These are phyloP conservation scores for Xylaria sp. DNA, from an alignment of 2,329 filamentous ascomycete species.

Conservation along the genomic window DNA sequence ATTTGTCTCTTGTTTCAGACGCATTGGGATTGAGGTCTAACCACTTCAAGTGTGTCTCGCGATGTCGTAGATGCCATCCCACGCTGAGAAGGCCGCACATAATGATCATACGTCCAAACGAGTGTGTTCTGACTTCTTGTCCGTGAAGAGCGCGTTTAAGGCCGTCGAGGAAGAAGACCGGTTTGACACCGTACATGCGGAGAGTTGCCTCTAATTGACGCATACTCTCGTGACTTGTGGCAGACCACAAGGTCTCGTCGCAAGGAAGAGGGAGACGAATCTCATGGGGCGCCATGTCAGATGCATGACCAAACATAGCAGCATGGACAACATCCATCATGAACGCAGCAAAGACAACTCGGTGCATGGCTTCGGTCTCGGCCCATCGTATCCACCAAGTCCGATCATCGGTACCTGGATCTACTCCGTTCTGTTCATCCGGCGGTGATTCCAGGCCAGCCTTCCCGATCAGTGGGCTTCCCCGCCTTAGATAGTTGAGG, in stretches of 20 bases:
- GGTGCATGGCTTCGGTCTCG: conserved; percentile 84
- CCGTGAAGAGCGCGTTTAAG: conserved; percentile 86
- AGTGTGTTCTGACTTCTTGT: conserved; percentile 83
- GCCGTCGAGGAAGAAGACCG: conserved; percentile 83
- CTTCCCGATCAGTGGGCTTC: conserved; percentile 84
- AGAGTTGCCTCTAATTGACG: conserved; percentile 80
- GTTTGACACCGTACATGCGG: conserved; percentile 81
- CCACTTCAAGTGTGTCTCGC: conserved; percentile 85
- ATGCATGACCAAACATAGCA: conserved; percentile 90
- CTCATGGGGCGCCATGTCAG: conserved; percentile 91
- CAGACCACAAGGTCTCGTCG: conserved; percentile 87
- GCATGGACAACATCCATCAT: conserved; percentile 90
- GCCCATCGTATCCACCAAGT: conserved; percentile 89
- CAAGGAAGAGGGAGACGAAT: conserved; percentile 87
- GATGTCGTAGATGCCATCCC: conserved; percentile 89
- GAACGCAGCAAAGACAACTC: conserved; percentile 89
- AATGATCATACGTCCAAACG: conserved; percentile 88
- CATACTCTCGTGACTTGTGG: conserved; percentile 80
- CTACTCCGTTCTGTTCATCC: conserved; percentile 72
- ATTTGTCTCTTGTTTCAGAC: conserved; percentile 74
- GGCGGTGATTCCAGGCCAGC: conserved; percentile 83
- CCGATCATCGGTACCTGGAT: conserved; percentile 58
- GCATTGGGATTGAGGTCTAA: conserved; percentile 74
- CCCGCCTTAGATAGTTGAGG: conserved; percentile 83
- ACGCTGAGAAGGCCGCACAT: conserved; percentile 92